phyloP scores from a whole-genome alignment of 768 basidiomycete species.

The Leccinum barrowsii region DNA sequence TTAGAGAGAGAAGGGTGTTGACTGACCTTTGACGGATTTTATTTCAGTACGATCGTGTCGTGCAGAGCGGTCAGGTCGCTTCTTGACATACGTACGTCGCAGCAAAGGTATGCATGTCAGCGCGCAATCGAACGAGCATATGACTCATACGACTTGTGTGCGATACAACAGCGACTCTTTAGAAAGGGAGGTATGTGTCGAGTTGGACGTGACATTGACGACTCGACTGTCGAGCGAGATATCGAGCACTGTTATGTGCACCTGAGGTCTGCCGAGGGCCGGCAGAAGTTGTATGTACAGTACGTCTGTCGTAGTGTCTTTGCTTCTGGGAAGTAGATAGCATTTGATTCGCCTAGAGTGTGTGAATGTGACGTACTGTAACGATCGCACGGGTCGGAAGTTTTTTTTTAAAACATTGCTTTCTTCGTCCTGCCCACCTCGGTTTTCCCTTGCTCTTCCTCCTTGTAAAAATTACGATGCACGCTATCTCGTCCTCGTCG shows the following conservation, averaged over 20 bases:
- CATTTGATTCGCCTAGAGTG: not conserved
- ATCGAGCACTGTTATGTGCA: not conserved
- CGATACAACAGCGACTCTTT: not conserved
- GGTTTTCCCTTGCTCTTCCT: not conserved
- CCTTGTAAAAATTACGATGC: constrained; percentile 44
- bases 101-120: not conserved
- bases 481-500: constrained; percentile 65
- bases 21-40: not conserved
- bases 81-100: constrained; percentile 1
- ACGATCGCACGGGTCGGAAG: constrained; percentile 3
- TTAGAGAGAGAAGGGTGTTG: not conserved
- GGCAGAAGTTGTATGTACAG: not conserved
- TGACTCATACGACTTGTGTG: not conserved
- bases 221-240: not conserved
- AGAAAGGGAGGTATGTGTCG: not conserved
- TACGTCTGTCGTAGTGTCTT: too few species aligned
- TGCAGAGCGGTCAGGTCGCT: constrained; percentile 18
- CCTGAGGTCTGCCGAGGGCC: not conserved
- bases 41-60: constrained; percentile 16
- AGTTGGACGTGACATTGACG: not conserved
- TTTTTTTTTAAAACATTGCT: not conserved
- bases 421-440: constrained; percentile 10
- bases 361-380: not conserved
- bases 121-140: not conserved
- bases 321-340: too few species aligned